Conservation (phyloP, 169 alveolate species). For the Plasmodium inui region DNA sequence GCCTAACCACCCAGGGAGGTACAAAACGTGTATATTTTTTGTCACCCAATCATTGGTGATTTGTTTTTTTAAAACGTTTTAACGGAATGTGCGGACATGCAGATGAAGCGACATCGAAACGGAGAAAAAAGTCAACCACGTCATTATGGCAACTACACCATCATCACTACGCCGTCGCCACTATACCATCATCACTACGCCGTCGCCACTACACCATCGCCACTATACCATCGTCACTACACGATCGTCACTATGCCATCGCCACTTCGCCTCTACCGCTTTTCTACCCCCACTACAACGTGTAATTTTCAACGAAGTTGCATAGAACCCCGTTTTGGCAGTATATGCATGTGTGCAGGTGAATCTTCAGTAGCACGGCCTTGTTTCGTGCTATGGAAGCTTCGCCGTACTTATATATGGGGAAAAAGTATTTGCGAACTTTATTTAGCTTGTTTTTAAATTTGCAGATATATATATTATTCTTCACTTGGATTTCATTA, state of each 20-base stretch:
- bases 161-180: no score
- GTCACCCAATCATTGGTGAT: background rate
- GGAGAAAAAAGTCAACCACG: background rate
- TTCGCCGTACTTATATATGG: conserved; percentile 65
- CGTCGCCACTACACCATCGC: background rate
- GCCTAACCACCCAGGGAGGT: background rate
- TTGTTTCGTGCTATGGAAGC: conserved; percentile 20
- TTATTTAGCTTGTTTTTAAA: conserved; percentile 49
- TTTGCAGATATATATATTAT: conserved; percentile 32
- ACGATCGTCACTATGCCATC: background rate
- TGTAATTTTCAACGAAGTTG: conserved; percentile 58
- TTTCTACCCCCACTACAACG: background rate
- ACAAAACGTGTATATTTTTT: background rate
- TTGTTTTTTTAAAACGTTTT: background rate
- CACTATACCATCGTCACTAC: background rate
- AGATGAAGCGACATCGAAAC: background rate
- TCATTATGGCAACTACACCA: background rate
- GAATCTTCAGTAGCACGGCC: conserved; percentile 24
- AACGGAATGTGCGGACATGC: background rate
- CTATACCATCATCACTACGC: background rate
- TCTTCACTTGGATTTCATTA: conserved; percentile 35
- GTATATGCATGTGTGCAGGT: conserved; percentile 32
- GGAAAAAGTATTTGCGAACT: conserved; percentile 42
- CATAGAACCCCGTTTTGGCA: conserved; percentile 65
- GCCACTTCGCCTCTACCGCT: background rate